Conservation (phyloP, 2,329 filamentous ascomycete genomes). For the Aspergillus brunneoviolaceus region DNA sequence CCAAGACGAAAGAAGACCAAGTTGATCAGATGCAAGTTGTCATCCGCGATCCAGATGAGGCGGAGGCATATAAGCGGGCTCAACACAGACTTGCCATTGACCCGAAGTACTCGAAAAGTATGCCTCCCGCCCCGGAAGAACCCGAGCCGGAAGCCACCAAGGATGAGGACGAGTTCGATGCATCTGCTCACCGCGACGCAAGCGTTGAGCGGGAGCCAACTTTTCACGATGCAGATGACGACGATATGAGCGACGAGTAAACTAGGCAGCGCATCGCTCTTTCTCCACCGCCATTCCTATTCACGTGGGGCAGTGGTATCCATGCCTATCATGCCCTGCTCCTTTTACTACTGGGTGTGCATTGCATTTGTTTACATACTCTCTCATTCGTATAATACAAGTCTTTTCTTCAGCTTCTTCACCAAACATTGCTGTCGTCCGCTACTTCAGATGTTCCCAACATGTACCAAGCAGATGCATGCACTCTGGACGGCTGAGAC, state of each 20-base stretch:
- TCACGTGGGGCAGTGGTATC: background rate
- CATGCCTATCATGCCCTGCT: background rate
- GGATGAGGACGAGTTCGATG: slow-evolving; percentile 9
- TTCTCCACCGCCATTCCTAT: background rate
- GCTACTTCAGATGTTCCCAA: background rate
- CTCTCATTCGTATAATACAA: slow-evolving; percentile 1
- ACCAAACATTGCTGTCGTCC: slow-evolving; percentile 4
- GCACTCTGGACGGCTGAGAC: slow-evolving; percentile 4
- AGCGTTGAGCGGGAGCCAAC: slow-evolving; percentile 9
- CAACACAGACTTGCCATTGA: slow-evolving; percentile 49
- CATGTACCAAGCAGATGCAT: background rate
- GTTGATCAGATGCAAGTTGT: slow-evolving; percentile 55
- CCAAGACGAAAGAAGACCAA: slow-evolving; percentile 46
- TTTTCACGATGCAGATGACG: slow-evolving; percentile 15
- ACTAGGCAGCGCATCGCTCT: background rate
- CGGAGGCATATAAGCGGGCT: slow-evolving; percentile 50
- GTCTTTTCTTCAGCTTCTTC: background rate
- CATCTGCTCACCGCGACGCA: slow-evolving; percentile 1
- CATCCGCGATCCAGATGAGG: slow-evolving; percentile 52
- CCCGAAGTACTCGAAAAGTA: slow-evolving; percentile 39
- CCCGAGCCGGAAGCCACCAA: slow-evolving; percentile 14
- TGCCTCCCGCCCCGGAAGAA: slow-evolving; percentile 33
- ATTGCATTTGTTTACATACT: slow-evolving; percentile 5
- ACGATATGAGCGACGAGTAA: slow-evolving; percentile 26
- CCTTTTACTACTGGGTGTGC: background rate